Conservation (phyloP, 2,329 filamentous ascomycete species). For the Pestalotiopsis sp. region DNA sequence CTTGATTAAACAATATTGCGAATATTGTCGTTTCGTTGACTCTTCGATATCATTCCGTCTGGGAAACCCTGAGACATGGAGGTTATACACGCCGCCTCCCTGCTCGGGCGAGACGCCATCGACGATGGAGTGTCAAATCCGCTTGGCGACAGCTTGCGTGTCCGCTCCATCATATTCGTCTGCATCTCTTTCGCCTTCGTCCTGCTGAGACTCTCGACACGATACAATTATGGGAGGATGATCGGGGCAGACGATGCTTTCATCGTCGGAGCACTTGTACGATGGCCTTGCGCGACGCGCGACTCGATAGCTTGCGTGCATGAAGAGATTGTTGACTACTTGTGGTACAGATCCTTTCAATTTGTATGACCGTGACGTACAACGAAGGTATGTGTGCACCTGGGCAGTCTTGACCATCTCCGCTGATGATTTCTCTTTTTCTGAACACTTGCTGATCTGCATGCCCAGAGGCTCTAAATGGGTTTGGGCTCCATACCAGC, state of each 20-base stretch:
- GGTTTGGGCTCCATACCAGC: conserved; percentile 3
- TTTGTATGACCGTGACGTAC: background rate
- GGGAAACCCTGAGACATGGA: background rate
- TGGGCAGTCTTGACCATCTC: background rate
- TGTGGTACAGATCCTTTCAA: background rate
- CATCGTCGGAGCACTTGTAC: conserved; percentile 18
- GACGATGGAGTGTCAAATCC: conserved; percentile 20
- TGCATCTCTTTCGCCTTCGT: conserved; percentile 18
- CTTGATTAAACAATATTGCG: background rate
- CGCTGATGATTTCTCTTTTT: background rate
- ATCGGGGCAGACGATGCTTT: conserved; percentile 17
- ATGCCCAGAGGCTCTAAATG: conserved; percentile 4
- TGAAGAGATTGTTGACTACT: background rate
- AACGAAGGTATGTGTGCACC: background rate
- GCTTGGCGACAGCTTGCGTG: conserved; percentile 15
- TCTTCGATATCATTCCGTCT: background rate
- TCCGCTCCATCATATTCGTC: conserved; percentile 19
- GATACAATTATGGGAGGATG: conserved; percentile 13
- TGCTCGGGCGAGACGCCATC: conserved; percentile 32
- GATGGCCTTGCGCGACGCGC: background rate
- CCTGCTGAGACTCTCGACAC: conserved; percentile 14
- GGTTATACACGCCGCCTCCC: conserved; percentile 10
- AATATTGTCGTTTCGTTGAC: background rate
- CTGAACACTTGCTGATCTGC: background rate
- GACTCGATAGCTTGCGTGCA: background rate